phyloP scores from a whole-genome alignment of 2,329 filamentous ascomycete genomes.

The Pestalotiopsis sp. region DNA sequence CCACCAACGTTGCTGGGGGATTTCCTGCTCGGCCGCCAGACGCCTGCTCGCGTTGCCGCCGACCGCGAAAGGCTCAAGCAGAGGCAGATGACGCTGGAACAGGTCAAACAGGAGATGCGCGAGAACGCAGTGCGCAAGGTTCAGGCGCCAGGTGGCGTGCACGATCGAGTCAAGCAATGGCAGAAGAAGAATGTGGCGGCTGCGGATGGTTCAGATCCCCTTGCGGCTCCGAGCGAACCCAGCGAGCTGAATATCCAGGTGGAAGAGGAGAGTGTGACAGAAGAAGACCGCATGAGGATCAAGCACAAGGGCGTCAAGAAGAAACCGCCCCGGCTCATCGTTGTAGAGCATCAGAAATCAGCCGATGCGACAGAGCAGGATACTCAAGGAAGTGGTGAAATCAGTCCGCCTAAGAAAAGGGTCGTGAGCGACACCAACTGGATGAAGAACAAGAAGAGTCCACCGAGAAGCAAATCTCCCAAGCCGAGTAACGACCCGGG shows the following conservation, averaged over 20 bases:
- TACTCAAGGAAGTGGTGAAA: conserved; percentile 38
- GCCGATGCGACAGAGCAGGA: conserved; percentile 30
- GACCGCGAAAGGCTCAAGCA: conserved; percentile 38
- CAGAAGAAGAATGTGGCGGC: conserved; percentile 75
- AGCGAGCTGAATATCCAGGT: conserved; percentile 61
- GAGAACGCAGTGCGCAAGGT: conserved; percentile 58
- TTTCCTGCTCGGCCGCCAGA: conserved; percentile 31
- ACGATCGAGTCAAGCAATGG: conserved; percentile 81
- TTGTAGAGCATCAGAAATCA: conserved; percentile 27
- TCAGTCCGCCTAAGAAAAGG: conserved; percentile 78
- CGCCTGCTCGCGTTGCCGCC: conserved; percentile 54
- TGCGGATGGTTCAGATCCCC: conserved; percentile 51
- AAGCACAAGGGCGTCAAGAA: conserved; percentile 49
- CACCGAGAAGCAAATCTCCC: conserved; percentile 42
- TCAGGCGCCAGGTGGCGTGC: conserved; percentile 67
- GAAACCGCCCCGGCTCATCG: conserved; percentile 31
- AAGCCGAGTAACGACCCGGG: conserved; percentile 34
- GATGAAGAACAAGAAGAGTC: conserved; percentile 60
- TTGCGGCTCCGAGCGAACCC: conserved; percentile 56
- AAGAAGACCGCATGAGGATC: conserved; percentile 60
- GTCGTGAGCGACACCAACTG: conserved; percentile 94
- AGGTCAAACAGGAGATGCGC: conserved; percentile 60
- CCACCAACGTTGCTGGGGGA: conserved; percentile 30
- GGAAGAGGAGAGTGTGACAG: conserved; percentile 61
- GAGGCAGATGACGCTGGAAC: conserved; percentile 59